Conservation (phyloP, 2,329 filamentous ascomycete genomes). For the Lecanosticta acicola region DNA sequence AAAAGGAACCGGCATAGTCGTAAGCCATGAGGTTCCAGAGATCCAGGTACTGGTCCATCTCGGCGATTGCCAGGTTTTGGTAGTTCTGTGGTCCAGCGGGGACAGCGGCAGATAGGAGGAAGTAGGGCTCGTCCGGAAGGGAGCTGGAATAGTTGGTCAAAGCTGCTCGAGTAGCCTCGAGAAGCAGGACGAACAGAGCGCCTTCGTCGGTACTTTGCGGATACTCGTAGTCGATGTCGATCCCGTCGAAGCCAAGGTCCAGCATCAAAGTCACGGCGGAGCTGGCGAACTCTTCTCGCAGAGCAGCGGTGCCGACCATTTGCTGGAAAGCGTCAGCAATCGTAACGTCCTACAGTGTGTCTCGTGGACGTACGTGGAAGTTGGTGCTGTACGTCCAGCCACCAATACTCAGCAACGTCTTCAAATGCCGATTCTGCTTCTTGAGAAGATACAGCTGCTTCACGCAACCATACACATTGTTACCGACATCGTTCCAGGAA, state of each 20-base stretch:
- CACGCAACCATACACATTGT: constrained; percentile 69
- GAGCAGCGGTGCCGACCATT: constrained; percentile 48
- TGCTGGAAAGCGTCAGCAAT: not conserved
- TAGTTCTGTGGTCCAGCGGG: constrained; percentile 42
- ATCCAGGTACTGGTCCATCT: constrained; percentile 40
- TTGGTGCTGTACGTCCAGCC: constrained; percentile 76
- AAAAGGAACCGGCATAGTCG: constrained; percentile 70
- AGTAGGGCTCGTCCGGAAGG: constrained; percentile 34
- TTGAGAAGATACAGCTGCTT: constrained; percentile 74
- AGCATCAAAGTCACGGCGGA: constrained; percentile 70
- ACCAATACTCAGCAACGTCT: constrained; percentile 75
- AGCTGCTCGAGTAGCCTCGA: constrained; percentile 34
- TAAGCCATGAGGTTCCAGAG: constrained; percentile 50
- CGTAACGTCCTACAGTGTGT: too few species aligned
- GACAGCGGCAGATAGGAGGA: constrained; percentile 42
- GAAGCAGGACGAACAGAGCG: constrained; percentile 35
- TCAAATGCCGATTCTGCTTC: constrained; percentile 68
- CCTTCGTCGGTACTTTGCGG: constrained; percentile 37
- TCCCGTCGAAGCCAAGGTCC: constrained; percentile 64
- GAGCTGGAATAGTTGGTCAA: constrained; percentile 38
- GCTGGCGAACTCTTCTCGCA: constrained; percentile 61
- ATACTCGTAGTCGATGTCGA: constrained; percentile 49
- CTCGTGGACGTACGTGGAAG: constrained; percentile 63
- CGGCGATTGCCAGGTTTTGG: constrained; percentile 36
- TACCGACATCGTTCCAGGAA: constrained; percentile 58